These are phyloP conservation scores for Komagataella pastoris DNA, from an alignment of 805 yeast species.

Conservation along the genomic window DNA sequence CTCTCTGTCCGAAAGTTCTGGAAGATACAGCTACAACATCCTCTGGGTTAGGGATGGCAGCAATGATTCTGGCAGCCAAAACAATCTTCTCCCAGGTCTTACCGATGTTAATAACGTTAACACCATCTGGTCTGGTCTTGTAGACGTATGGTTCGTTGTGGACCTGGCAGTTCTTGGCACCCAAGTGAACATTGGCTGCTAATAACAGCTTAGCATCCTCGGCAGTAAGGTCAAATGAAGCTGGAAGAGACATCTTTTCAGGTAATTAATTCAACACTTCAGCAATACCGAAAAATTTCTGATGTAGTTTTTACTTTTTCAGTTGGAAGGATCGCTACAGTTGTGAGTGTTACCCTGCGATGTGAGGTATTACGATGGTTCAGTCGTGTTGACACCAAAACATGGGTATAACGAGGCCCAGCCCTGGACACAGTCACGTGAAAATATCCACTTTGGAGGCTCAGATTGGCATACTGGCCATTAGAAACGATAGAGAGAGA, in stretches of 20 bases:
- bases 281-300: background rate
- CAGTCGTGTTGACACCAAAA: background rate
- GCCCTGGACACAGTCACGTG: background rate
- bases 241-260: conserved; percentile 61
- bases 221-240: conserved; percentile 85
- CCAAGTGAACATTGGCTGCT: conserved; percentile 99
- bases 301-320: background rate
- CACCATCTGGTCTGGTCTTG: conserved; percentile 99
- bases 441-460: background rate
- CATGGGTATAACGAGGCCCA: background rate
- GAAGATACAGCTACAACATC: conserved; percentile 98
- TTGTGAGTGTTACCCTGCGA: background rate
- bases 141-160: conserved; percentile 95
- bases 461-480: background rate
- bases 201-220: conserved; percentile 98
- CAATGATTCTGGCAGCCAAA: conserved; percentile 98
- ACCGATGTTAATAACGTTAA: conserved; percentile 94
- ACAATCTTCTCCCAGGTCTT: conserved; percentile 99
- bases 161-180: conserved; percentile 98
- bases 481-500: background rate
- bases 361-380: background rate
- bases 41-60: conserved; percentile 96
- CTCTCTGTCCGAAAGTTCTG: conserved; percentile 99
- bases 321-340: background rate
- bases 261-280: conserved; percentile 1